phyloP scores from a whole-genome alignment of 2,329 filamentous ascomycete species.

The Trichoderma sp. region DNA sequence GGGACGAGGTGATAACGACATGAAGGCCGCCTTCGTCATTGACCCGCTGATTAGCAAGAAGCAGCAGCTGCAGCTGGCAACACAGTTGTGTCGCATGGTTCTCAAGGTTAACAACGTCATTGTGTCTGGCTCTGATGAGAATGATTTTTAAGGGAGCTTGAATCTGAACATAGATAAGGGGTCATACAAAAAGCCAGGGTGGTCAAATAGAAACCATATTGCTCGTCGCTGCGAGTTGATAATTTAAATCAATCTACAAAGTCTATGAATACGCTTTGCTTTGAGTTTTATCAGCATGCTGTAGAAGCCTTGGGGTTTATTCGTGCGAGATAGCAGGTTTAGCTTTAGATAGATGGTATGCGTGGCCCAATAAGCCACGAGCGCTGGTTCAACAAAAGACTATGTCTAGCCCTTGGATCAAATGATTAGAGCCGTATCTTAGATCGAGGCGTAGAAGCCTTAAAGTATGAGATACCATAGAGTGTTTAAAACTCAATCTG shows the following conservation, averaged over 20 bases:
- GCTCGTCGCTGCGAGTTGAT: slow-evolving; percentile 9
- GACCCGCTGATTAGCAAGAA: slow-evolving; percentile 97
- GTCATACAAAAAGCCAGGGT: slow-evolving; percentile 28
- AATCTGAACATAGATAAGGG: slow-evolving; percentile 23
- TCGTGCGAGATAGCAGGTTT: background rate
- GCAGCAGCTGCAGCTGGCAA: slow-evolving; percentile 93
- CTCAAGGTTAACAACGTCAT: slow-evolving; percentile 97
- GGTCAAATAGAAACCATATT: slow-evolving; percentile 21
- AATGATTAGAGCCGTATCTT: background rate
- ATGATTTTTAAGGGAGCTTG: slow-evolving; percentile 66
- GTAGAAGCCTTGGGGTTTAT: background rate
- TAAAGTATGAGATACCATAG: background rate
- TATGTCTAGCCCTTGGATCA: background rate
- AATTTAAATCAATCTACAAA: slow-evolving; percentile 13
- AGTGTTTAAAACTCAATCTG: background rate
- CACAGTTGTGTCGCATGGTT: slow-evolving; percentile 97
- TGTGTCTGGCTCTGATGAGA: slow-evolving; percentile 79
- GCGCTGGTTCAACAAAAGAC: background rate
- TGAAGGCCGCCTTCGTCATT: slow-evolving; percentile 97
- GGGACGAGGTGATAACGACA: slow-evolving; percentile 90
- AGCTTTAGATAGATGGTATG: background rate
- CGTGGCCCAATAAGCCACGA: background rate
- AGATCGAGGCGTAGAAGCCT: background rate
- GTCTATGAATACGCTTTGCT: background rate
- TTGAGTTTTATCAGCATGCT: background rate